Percentiles rank a stretch among this genome's conserved stretches.
Conservation (phyloP, 148 eudicot species). For the Camellia granthamiana region DNA sequence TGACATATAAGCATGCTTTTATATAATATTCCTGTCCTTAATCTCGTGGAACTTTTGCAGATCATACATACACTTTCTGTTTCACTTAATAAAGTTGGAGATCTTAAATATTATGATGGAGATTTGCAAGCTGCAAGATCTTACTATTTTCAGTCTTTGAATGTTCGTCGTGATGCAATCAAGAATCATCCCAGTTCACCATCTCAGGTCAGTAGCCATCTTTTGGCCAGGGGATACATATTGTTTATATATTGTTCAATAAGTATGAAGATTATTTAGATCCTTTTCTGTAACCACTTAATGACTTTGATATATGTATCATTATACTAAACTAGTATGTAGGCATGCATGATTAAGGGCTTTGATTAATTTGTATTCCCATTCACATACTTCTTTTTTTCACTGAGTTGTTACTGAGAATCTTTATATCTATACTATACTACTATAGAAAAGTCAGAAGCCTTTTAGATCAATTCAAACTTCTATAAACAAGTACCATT, state of each 20-base stretch:
- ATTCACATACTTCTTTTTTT: neutral
- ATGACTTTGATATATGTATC: neutral
- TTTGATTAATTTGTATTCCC: neutral
- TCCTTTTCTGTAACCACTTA: neutral
- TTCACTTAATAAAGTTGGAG: conserved; percentile 94
- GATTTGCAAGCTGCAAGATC: conserved; percentile 78
- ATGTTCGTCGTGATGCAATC: conserved; percentile 76
- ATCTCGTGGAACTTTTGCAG: conserved; percentile 43
- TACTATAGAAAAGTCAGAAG: neutral
- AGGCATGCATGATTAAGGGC: neutral
- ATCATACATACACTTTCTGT: conserved; percentile 88
- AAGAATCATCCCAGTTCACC: conserved; percentile 48
- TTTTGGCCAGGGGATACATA: neutral
- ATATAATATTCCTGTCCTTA: conserved; percentile 12
- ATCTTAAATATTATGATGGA: conserved; percentile 84
- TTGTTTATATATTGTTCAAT: neutral
- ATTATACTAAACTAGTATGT: neutral
- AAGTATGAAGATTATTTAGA: neutral
- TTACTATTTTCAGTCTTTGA: conserved; percentile 67
- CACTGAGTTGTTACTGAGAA: neutral
- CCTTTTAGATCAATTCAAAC: neutral
- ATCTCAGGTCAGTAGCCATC: conserved; percentile 60
- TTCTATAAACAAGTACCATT: neutral
- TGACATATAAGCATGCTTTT: neutral
- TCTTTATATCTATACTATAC: too few species aligned